Evolutionary conservation across 2,329 filamentous ascomycete genomes (phyloP), one percentile per base, ranked within the genome.

Genomic region (Penicillium sp.): DNA sequence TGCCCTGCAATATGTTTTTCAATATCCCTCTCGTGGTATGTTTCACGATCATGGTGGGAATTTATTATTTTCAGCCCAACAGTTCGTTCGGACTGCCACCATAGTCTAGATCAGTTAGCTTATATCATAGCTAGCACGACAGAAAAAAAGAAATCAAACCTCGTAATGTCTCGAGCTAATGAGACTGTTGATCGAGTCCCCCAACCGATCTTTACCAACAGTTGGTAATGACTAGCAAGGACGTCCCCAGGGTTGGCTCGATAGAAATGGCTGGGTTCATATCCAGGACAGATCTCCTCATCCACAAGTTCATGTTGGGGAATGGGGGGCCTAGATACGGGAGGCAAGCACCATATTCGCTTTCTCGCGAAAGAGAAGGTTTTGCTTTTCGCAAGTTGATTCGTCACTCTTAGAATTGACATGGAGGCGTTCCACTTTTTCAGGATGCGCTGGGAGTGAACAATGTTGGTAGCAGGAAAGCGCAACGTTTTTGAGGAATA

Each of bases 151-250:
- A 26, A 8, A n/a, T 11, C 14, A 40, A 23, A 51, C 41, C 49
- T 45, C 27, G 40, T 9, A n/a, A 51, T 44, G 58, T 78, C 71
- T 29, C 67, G 69, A 5, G 74, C 75, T 14, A 80, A 67, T 75
- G 76, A 79, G 18, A 77, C 73, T 0, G 76, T 80, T 5, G 75
- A 79, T 6, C 65, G 71, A 15, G 63, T 62, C 22, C 77, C 76
- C 61, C 62, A 79, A 9, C 76, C 76, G 7, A 79, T 60, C 54
- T 79, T 79, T 1, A 70, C 64, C 0, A 78, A 51, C 0, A 69
- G 51, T 61, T 79, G 70, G 50, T n/a, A 70, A 80, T 4, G 58
- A n/a, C 66, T 53, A 2, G 67, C 62, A 3, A 78, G 69, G 1
- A 75, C 56, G 12, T 79, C 67, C 2, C 76, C 74, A 1, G 75